Evolutionary conservation across 2,329 filamentous ascomycete genomes (phyloP), one percentile per base, ranked within the genome.

Genomic region (Juglanconis oblonga): DNA sequence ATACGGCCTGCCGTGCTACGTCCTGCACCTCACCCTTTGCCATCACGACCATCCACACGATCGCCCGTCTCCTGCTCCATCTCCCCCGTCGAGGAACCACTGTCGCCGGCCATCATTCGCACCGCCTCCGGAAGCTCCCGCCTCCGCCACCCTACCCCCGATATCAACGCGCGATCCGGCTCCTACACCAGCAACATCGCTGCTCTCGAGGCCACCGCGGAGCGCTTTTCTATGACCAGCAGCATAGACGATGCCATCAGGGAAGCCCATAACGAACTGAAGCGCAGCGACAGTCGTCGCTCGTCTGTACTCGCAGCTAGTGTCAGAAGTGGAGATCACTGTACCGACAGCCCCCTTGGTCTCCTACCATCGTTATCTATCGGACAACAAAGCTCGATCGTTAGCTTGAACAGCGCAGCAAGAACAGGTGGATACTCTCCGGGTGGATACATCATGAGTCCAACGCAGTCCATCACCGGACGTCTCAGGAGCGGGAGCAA

Each of bases 201-300:
- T 65, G 84, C 87, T 53, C 83, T 93, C 64, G 90, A 94, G 73
- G 87, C 88, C 65, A 88, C 86, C 10, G 90, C 90, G 52, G 89
- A 92, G 73, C 83, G 86, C 65, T 79, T 93, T 72, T 90, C 88
- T 66, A 83, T 84, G 77, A 87, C 86, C 59, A 90, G 87, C 64
- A 91, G 90, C 63, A 89, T 92, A 69, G 89, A 89, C 67, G 85
- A 90, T 76, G 89, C 90, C 66, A 93, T 92, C 67, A 84, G 88
- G 61, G 85, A 88, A 68, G 79, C 91, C 65, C 87, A 91, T 73
- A 79, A 85, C 62, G 87, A 90, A 73, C 78, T 90, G 69, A 91
- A 90, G 74, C 82, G 85, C 65, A 84, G 80, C 69, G 88, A 90
- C 69, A 90, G 86, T 69, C 81, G 84, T 63, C 81, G 83, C 60